A percentile compares a stretch with the other conserved stretches of the same genome.
phyloP scores from a whole-genome alignment of 768 basidiomycete genomes.

The Hypholoma fasciculare region DNA sequence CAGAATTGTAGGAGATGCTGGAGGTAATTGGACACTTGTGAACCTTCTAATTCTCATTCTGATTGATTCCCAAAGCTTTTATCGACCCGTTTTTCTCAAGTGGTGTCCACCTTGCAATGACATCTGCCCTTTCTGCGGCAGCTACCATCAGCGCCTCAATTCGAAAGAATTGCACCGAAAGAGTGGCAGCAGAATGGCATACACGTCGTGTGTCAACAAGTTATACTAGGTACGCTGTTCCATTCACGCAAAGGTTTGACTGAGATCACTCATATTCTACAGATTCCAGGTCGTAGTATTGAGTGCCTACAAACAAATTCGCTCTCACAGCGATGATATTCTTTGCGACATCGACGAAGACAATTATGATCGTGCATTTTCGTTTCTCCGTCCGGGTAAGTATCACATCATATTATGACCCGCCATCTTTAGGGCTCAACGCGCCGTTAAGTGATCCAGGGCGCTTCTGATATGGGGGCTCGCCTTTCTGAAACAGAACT shows the following conservation, averaged over 20 bases:
- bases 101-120: constrained; percentile 64
- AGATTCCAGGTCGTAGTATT: constrained; percentile 71
- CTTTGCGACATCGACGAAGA: constrained; percentile 67
- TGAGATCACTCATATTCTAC: constrained; percentile 1
- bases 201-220: constrained; percentile 55
- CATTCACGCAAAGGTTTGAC: neutral
- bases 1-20: constrained; percentile 68
- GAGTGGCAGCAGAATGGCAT: constrained; percentile 51
- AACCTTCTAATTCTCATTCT: neutral
- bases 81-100: constrained; percentile 70
- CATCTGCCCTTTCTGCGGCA: constrained; percentile 59
- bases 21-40: constrained; percentile 38
- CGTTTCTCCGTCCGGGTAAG: constrained; percentile 60
- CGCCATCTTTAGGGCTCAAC: neutral
- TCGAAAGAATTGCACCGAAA: constrained; percentile 47
- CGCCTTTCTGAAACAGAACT: constrained; percentile 73
- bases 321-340: constrained; percentile 54
- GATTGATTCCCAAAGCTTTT: constrained; percentile 39
- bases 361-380: constrained; percentile 70
- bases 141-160: constrained; percentile 58
- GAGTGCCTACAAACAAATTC: constrained; percentile 75
- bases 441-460: constrained; percentile 64
- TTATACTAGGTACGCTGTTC: constrained; percentile 49
- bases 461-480: constrained; percentile 73
- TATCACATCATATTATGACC: neutral